Percentiles rank a stretch among this genome's conserved stretches.
phyloP scores from a whole-genome alignment of 805 yeast genomes.

The Metschnikowia kunwiensis region DNA sequence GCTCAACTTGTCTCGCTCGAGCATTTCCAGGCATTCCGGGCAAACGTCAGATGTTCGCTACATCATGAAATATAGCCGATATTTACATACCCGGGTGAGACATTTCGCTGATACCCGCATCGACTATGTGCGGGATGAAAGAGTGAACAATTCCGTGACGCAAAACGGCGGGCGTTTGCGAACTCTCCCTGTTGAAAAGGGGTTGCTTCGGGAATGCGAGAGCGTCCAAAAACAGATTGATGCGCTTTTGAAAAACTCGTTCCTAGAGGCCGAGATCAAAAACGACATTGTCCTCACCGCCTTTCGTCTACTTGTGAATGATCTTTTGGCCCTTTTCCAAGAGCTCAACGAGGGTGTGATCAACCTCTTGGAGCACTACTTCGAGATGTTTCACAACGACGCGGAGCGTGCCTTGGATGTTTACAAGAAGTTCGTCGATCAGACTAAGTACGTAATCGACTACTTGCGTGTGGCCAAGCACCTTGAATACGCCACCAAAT shows the following conservation, averaged over 20 bases:
- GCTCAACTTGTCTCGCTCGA: conserved; percentile 43
- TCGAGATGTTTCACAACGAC: conserved; percentile 83
- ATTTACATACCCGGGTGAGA: conserved; percentile 62
- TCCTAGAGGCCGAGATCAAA: conserved; percentile 73
- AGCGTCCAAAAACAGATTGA: conserved; percentile 81
- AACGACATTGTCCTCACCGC: conserved; percentile 83
- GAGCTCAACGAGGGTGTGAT: conserved; percentile 94
- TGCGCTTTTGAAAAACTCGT: conserved; percentile 68
- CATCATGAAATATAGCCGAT: conserved; percentile 65
- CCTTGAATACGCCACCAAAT: conserved; percentile 78
- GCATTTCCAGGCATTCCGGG: conserved; percentile 37
- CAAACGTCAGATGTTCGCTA: conserved; percentile 49
- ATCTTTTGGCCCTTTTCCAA: conserved; percentile 80
- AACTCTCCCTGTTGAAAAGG: conserved; percentile 65
- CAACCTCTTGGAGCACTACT: conserved; percentile 87
- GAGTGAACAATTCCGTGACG: conserved; percentile 43
- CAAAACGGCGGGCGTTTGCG: conserved; percentile 61
- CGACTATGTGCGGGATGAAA: conserved; percentile 77
- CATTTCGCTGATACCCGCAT: conserved; percentile 62
- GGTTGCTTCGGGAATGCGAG: conserved; percentile 79
- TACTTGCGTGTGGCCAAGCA: conserved; percentile 88
- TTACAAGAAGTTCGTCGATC: conserved; percentile 79
- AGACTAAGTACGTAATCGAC: conserved; percentile 83
- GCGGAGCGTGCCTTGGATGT: conserved; percentile 84
- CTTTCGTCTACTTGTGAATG: conserved; percentile 86